Evolutionary conservation across 495 filamentous ascomycete genomes (phyloP).

Genomic region (Neurospora discreta): DNA sequence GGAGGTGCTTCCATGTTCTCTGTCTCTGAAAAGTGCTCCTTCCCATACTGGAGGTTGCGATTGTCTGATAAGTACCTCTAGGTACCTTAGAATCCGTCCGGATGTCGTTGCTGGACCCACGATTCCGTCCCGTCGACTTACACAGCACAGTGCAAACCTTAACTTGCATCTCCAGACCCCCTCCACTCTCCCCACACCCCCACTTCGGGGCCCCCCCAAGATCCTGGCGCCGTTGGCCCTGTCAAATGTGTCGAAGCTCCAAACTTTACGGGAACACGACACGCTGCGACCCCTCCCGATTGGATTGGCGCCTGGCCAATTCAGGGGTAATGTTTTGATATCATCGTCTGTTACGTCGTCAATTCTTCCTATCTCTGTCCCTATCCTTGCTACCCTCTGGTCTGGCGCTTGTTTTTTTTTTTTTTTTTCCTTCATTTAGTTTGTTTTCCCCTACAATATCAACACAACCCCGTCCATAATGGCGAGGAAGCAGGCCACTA

Average conservation of each 20-base stretch:
- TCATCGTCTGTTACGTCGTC: background rate
- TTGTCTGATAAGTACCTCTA: too few species aligned
- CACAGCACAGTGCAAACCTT: background rate
- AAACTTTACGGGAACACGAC: background rate
- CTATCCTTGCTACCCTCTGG: background rate
- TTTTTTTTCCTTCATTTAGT: too few species aligned
- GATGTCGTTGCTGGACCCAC: background rate
- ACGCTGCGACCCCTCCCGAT: background rate
- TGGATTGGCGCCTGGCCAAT: background rate
- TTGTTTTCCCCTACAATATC: too few species aligned
- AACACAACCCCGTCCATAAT: background rate
- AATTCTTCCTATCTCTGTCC: background rate
- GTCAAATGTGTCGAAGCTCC: background rate
- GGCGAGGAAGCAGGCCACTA: slow-evolving; percentile 10
- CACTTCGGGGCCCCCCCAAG: background rate
- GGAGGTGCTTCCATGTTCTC: background rate
- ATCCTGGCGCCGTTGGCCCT: background rate
- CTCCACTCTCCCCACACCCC: background rate
- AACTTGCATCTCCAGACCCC: background rate
- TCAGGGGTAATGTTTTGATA: background rate
- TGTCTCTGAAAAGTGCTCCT: background rate
- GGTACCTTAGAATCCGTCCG: too few species aligned
- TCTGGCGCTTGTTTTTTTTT: background rate
- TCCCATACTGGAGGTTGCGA: background rate
- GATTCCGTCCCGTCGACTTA: too few species aligned